Evolutionary conservation across 129 eudicot species (phyloP), one percentile per base, ranked within the genome.

Genomic region (Centrapalus pauciflorus): DNA sequence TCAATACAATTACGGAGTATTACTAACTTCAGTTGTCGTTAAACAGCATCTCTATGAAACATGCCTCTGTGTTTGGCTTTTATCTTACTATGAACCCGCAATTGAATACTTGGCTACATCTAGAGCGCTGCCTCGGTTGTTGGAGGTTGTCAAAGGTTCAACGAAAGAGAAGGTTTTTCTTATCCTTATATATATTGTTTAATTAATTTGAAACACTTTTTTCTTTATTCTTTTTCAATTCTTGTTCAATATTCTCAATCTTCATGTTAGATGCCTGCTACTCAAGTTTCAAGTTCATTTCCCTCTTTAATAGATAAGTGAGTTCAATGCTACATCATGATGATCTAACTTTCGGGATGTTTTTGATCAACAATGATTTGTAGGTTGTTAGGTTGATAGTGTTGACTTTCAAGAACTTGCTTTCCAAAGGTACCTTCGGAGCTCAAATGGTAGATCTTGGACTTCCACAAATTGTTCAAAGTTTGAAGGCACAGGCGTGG

Each of bases 21-120:
- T 6, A 49, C 46, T 65, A 37, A 34, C 48, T 66, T 71, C 20
- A 14, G 50, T 64, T 55, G 30, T 55, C 27, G 27, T 43, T 77
- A 46, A 76, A 74, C 86, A 93, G 99, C 87, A 88, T 29, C 90
- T 93, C 23, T 93, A 93, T 69, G 99, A 93, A 66, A 93, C 96
- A 69, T 89, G 99, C 64, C 90, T 93, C 34, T 93, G 96, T 69
- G 79, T 93, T 55, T 93, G 99, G 99, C 95, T 93, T 34, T 74
- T 93, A 75, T 93, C 99, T n/a, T 93, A 72, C 82, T 89, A 85
- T 69, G 96, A 93, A 63, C 99, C 96, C 64, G 99, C 96, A 70
- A 57, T 88, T 60, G 99, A 93, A 71, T 81, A 93, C 75, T 73
- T 93, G 83, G 96, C 95, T 76, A 93, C 96, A 55, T 87, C 96